phyloP scores from a whole-genome alignment of 768 basidiomycete species.

The Hemileccinum impolitum region DNA sequence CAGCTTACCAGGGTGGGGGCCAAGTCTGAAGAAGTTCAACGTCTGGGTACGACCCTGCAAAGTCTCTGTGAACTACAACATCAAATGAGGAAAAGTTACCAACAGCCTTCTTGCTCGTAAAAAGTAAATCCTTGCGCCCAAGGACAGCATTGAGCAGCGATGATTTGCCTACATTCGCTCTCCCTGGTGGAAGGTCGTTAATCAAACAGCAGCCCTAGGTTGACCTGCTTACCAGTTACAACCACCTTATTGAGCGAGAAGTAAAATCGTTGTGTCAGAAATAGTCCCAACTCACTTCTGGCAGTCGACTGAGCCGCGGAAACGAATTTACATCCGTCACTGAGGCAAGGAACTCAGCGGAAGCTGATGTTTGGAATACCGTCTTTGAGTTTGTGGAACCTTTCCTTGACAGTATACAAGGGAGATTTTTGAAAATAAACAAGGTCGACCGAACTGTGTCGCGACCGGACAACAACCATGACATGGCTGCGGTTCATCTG shows the following conservation, averaged over 20 bases:
- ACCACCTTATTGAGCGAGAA: constrained; percentile 15
- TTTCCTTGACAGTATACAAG: constrained; percentile 3
- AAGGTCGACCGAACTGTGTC: neutral
- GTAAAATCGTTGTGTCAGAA: neutral
- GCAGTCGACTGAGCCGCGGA: constrained; percentile 16
- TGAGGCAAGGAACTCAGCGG: constrained; percentile 28
- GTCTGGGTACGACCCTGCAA: constrained; percentile 66
- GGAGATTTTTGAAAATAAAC: neutral
- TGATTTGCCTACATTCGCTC: constrained; percentile 79
- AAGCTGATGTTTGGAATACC: constrained; percentile 22
- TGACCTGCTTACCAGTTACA: constrained; percentile 24
- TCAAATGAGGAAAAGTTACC: constrained; percentile 20
- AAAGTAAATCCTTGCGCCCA: constrained; percentile 51
- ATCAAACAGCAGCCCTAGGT: neutral
- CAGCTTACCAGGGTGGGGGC: constrained; percentile 49
- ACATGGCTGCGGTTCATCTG: constrained; percentile 9
- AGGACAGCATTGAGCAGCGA: constrained; percentile 68
- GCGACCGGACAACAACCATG: constrained; percentile 2
- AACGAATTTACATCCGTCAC: constrained; percentile 18
- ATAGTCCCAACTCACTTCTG: constrained; percentile 24
- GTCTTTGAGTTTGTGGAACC: constrained; percentile 10
- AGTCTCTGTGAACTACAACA: neutral
- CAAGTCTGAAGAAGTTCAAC: constrained; percentile 72
- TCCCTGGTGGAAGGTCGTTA: constrained; percentile 40
- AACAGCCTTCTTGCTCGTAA: constrained; percentile 71